These are phyloP conservation scores for Aspergillus uvarum DNA, from an alignment of 2,329 filamentous ascomycete species.

Conservation along the genomic window DNA sequence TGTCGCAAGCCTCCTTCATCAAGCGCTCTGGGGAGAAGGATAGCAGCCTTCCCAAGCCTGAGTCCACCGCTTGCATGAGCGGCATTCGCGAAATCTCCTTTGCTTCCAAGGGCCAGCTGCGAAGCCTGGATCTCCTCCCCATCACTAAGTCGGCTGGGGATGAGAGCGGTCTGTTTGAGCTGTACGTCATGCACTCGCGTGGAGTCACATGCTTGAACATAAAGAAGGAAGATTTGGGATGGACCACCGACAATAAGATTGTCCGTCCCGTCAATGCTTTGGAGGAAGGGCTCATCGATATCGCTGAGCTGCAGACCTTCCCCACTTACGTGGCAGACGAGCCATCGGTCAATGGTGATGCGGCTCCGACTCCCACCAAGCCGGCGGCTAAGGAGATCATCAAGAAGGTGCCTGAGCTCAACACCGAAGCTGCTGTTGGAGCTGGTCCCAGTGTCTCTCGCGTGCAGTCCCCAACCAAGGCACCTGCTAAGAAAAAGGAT, in stretches of 20 bases:
- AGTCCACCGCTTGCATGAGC: conserved; percentile 95
- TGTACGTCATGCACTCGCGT: conserved; percentile 97
- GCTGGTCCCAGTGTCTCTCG: conserved; percentile 25
- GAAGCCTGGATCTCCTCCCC: conserved; percentile 85
- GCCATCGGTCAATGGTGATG: conserved; percentile 48
- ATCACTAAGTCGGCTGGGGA: conserved; percentile 55
- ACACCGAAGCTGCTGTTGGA: conserved; percentile 23
- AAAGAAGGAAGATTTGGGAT: conserved; percentile 85
- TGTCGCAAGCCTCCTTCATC: conserved; percentile 87
- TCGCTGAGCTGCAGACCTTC: conserved; percentile 65
- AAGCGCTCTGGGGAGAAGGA: conserved; percentile 73
- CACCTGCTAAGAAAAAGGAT: conserved; percentile 45
- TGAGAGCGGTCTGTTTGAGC: conserved; percentile 79
- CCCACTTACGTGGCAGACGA: conserved; percentile 42
- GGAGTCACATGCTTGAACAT: conserved; percentile 88
- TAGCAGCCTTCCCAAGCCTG: conserved; percentile 72
- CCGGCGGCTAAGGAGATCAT: conserved; percentile 42
- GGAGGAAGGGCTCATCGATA: conserved; percentile 69
- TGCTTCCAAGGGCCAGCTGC: conserved; percentile 76
- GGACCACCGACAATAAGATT: conserved; percentile 87
- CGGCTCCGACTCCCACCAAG: conserved; percentile 34
- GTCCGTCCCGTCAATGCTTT: conserved; percentile 75
- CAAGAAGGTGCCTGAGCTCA: conserved; percentile 40
- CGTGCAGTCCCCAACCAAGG: conserved; percentile 41
- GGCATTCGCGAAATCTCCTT: conserved; percentile 95